These are phyloP conservation scores for Tricholoma matsutake DNA, from an alignment of 768 basidiomycete species.

Conservation along the genomic window DNA sequence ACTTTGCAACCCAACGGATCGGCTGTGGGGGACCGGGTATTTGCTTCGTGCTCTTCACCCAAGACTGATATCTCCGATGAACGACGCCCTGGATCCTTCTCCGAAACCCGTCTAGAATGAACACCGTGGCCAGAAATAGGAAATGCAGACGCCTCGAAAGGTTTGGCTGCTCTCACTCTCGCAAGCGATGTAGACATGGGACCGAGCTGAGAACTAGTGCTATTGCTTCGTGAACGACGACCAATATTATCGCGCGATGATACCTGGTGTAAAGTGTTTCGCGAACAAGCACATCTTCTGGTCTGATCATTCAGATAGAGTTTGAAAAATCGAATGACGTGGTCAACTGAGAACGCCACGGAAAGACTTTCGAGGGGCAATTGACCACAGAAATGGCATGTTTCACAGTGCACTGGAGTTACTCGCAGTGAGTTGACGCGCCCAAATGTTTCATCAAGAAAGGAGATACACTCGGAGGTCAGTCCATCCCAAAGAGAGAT, in stretches of 20 bases:
- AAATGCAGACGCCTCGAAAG: constrained; percentile 54
- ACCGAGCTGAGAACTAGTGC: constrained; percentile 42
- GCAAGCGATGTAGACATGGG: constrained; percentile 44
- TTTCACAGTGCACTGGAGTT: constrained; percentile 47
- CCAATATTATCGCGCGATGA: constrained; percentile 47
- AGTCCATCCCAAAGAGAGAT: constrained; percentile 75
- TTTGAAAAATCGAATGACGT: constrained; percentile 63
- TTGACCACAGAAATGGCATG: constrained; percentile 72
- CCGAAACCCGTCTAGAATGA: constrained; percentile 69
- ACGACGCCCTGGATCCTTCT: constrained; percentile 57
- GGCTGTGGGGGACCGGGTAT: not conserved
- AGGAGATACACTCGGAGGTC: constrained; percentile 60
- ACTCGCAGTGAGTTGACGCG: constrained; percentile 59
- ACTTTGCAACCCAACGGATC: constrained; percentile 30
- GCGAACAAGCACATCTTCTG: constrained; percentile 66
- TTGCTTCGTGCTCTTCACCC: constrained; percentile 39
- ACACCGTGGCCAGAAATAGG: constrained; percentile 81
- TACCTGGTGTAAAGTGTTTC: constrained; percentile 42
- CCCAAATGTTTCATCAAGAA: constrained; percentile 60
- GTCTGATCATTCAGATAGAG: constrained; percentile 53
- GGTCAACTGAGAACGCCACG: constrained; percentile 63
- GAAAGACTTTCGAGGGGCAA: constrained; percentile 62
- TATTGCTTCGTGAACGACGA: constrained; percentile 62
- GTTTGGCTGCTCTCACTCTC: constrained; percentile 48
- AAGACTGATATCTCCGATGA: constrained; percentile 45